Base-by-base conservation (phyloP, 768 basidiomycete genomes). In the Gelatoporia subvermispora region DNA sequence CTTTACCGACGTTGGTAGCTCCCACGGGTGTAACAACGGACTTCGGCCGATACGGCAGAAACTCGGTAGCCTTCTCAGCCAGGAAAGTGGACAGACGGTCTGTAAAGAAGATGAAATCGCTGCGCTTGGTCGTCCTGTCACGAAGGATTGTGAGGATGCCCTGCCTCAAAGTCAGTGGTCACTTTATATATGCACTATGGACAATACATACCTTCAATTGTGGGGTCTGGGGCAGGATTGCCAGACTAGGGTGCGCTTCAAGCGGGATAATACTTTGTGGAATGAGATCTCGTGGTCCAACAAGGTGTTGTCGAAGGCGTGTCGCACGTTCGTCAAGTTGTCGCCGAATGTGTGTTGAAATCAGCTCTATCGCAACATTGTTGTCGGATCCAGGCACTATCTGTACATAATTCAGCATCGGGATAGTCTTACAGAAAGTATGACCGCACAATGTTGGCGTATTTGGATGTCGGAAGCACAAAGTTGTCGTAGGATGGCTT, bases 351-450 rank as follows among this genome's bases (percentile, higher is more conserved):
- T 98, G 96, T 2, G 90, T 92, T 15, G 85, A 84, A 45, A 99
- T 92, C 35, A 99, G 74, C 51, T 96, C 94, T 47, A 96, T 93
- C 3, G 95, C 93, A 9, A 95, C 85, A 18, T 78, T 65, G 60
- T 98, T 98, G 54, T 92, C 82, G 3, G 81, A 80, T 2, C 95
- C 95, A 1, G 94, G 94, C n/a, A 99, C 94, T 55, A 97, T 94
- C 93, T 95, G 23, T 18, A 28, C 28, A 36, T 42, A 8, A 39
- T 42, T 45, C 28, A 40, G 25, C 35, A 24, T 23, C 15, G n/a
- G 24, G 13, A 17, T 9, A 25, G 28, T 13, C 10, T 34, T 9
- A 15, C 38, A 9, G 17, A 15, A 36, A 28, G 3, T 20, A 13
- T 20, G 20, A 23, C 48, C 61, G 41, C 56, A 93, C 93, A 34